These are phyloP conservation scores for Carex parvula DNA, from an alignment of 176 grass and related monocot species.

Conservation along the genomic window DNA sequence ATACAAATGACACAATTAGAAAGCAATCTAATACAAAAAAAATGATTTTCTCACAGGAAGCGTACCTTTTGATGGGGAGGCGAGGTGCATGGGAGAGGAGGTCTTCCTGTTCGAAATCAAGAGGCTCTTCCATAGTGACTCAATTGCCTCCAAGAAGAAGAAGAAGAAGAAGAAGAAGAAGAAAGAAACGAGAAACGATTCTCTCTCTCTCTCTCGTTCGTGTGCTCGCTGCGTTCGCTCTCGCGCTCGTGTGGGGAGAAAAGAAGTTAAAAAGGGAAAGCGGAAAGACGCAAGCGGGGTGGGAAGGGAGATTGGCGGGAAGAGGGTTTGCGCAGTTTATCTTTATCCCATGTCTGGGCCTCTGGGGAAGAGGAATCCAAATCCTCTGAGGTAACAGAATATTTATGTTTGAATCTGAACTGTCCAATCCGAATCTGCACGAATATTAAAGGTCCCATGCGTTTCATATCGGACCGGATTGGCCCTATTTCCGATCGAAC, in stretches of 20 bases:
- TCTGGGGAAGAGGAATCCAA: too few species aligned
- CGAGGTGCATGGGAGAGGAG: slow-evolving; percentile 31
- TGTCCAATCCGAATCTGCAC: too few species aligned
- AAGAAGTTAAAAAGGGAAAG: not conserved
- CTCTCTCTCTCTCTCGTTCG: not conserved
- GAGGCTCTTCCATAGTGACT: slow-evolving; percentile 42
- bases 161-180: not conserved
- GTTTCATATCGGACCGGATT: too few species aligned
- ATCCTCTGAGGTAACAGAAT: too few species aligned
- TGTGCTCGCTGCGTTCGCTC: not conserved
- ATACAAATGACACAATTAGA: slow-evolving; percentile 3
- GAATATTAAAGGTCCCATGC: too few species aligned
- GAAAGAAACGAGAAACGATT: too few species aligned
- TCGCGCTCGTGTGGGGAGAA: not conserved
- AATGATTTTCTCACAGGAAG: too few species aligned
- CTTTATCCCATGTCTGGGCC: too few species aligned
- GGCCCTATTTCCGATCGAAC: too few species aligned
- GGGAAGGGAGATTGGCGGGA: not conserved
- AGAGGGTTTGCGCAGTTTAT: not conserved
- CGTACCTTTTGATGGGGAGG: slow-evolving; percentile 52
- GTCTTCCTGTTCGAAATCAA: slow-evolving; percentile 83
- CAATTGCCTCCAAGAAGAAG: not conserved
- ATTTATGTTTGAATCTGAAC: too few species aligned
- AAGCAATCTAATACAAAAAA: not conserved
- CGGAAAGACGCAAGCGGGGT: not conserved